phyloP scores from a whole-genome alignment of 192 early-diverging fungal species.

The Anaeromyces robustus region DNA sequence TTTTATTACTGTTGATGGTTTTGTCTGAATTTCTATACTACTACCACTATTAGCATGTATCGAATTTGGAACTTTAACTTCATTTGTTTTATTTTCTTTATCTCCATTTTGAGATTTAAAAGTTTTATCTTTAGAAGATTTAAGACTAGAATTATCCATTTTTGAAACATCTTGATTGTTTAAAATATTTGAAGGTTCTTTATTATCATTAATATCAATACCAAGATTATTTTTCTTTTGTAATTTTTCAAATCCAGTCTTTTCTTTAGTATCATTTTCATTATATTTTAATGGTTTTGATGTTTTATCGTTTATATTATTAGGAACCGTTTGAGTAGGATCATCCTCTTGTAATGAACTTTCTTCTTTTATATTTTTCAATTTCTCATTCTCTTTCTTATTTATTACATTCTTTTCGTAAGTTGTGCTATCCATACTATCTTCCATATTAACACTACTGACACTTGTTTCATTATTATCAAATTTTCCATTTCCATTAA shows the following conservation, averaged over 20 bases:
- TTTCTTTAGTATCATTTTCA: neutral
- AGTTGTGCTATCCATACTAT: neutral
- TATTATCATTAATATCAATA: no score
- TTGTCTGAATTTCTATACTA: neutral
- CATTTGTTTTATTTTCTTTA: neutral
- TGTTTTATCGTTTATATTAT: neutral
- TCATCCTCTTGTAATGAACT: neutral
- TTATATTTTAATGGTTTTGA: neutral
- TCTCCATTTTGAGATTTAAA: no score
- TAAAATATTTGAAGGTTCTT: neutral
- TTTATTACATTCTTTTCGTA: neutral
- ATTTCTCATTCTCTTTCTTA: neutral
- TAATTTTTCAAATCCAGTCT: neutral
- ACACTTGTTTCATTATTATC: neutral
- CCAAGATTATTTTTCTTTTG: neutral
- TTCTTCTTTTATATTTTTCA: neutral
- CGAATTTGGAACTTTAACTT: neutral
- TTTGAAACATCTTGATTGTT: neutral
- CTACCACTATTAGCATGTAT: neutral
- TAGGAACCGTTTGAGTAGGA: neutral
- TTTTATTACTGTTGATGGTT: neutral
- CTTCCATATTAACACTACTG: neutral
- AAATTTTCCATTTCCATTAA: neutral
- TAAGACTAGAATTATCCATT: neutral
- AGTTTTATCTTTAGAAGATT: no score